phyloP scores from a whole-genome alignment of 305 asterid species.

The Fraxinus greggii region DNA sequence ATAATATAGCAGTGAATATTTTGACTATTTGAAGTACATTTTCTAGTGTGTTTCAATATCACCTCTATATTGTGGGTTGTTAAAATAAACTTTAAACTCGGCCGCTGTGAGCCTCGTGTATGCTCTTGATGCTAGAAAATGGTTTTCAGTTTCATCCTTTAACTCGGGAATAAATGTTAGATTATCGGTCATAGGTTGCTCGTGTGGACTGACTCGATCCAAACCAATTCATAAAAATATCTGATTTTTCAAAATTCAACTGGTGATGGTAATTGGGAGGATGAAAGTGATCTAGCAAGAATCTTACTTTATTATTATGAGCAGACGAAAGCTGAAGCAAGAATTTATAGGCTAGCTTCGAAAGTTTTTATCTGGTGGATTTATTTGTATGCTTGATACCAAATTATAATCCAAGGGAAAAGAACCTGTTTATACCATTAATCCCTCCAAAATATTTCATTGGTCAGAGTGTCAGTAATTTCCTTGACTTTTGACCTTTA shows the following conservation, averaged over 20 bases:
- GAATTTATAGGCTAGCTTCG: conserved; percentile 26
- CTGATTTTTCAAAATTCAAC: neutral
- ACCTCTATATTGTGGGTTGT: neutral
- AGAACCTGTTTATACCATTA: neutral
- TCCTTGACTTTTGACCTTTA: conserved; percentile 39
- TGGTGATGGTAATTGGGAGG: neutral
- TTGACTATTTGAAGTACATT: neutral
- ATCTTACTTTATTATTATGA: conserved; percentile 11
- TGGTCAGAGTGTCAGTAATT: conserved; percentile 37
- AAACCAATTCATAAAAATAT: neutral
- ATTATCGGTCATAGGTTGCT: neutral
- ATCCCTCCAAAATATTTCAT: conserved; percentile 1
- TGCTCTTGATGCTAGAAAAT: neutral
- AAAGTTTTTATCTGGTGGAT: conserved; percentile 23
- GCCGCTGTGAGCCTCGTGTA: neutral
- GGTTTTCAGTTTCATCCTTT: neutral
- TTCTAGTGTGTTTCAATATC: neutral
- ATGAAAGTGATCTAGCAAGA: neutral
- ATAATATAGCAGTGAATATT: neutral
- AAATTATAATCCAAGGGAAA: conserved; percentile 27
- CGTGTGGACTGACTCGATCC: neutral
- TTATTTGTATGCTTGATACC: conserved; percentile 15
- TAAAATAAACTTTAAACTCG: neutral
- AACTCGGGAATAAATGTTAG: neutral
- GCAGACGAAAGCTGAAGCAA: conserved; percentile 21